These are phyloP conservation scores for Ganoderma boninense DNA, from an alignment of 1,284 basidiomycete genomes.

Conservation along the genomic window DNA sequence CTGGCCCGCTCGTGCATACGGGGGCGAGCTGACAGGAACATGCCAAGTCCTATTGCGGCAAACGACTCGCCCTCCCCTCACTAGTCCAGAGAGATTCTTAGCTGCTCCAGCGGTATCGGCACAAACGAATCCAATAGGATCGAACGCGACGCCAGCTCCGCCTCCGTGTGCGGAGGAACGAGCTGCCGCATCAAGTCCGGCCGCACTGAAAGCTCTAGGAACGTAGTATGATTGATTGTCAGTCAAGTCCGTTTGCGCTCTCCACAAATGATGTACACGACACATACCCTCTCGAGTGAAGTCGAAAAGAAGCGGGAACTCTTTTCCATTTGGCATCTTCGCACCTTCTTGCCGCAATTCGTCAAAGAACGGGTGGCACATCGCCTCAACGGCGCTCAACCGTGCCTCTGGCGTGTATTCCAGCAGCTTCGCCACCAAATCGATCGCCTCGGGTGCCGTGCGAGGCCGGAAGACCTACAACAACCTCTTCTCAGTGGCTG, in stretches of 20 bases:
- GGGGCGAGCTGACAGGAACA: slow-evolving; percentile 3
- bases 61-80: slow-evolving; percentile 28
- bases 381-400: slow-evolving; percentile 91
- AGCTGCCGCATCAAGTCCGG: slow-evolving; percentile 94
- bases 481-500: slow-evolving; percentile 23
- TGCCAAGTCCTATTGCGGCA: slow-evolving; percentile 31
- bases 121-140: slow-evolving; percentile 93
- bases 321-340: slow-evolving; percentile 96
- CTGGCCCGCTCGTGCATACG: background rate
- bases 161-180: slow-evolving; percentile 90
- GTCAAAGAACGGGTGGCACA: slow-evolving; percentile 98
- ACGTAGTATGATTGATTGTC: slow-evolving; percentile 9
- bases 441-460: slow-evolving; percentile 95
- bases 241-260: slow-evolving; percentile 1
- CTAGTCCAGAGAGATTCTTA: slow-evolving; percentile 91
- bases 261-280: slow-evolving; percentile 11
- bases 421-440: slow-evolving; percentile 92
- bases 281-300: slow-evolving; percentile 93
- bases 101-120: slow-evolving; percentile 93
- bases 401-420: slow-evolving; percentile 97
- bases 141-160: slow-evolving; percentile 85
- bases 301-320: slow-evolving; percentile 94
- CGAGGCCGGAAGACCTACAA: slow-evolving; percentile 96
- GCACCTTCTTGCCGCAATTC: slow-evolving; percentile 91
- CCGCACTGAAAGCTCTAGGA: slow-evolving; percentile 92